Conservation (phyloP, 768 basidiomycete species). For the Mycena chlorophos region DNA sequence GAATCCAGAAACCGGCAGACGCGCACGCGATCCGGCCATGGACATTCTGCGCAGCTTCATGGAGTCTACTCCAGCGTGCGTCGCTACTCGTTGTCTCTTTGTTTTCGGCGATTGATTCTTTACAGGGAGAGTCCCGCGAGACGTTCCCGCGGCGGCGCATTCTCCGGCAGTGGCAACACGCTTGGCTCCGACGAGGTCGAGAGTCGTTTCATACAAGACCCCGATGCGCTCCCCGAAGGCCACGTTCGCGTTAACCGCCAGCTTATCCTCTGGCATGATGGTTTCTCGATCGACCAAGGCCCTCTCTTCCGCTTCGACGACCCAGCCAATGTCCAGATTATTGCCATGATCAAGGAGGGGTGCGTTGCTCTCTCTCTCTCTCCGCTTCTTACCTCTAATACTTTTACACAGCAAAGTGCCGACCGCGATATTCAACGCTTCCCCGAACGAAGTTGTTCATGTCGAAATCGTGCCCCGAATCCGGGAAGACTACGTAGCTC, state of each 20-base stretch:
- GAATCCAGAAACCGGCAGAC: constrained; percentile 62
- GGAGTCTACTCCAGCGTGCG: constrained; percentile 78
- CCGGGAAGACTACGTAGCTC: constrained; percentile 69
- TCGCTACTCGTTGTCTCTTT: constrained; percentile 15
- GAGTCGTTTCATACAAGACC: constrained; percentile 75
- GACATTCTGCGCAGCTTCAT: constrained; percentile 70
- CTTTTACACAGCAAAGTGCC: constrained; percentile 75
- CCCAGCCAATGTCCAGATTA: constrained; percentile 64
- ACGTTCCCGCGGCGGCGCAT: constrained; percentile 37
- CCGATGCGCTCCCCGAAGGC: constrained; percentile 44
- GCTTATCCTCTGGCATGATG: constrained; percentile 91
- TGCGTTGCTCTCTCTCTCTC: constrained; percentile 33
- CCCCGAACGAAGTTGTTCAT: constrained; percentile 70
- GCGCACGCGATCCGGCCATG: constrained; percentile 48
- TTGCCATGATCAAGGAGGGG: constrained; percentile 81
- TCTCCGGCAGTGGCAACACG: constrained; percentile 75
- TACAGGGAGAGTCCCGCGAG: constrained; percentile 40
- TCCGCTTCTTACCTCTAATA: constrained; percentile 26
- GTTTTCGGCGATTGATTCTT: constrained; percentile 16
- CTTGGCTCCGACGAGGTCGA: constrained; percentile 91
- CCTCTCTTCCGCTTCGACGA: constrained; percentile 83
- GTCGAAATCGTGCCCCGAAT: constrained; percentile 82
- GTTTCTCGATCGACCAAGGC: constrained; percentile 90
- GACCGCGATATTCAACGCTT: constrained; percentile 79
- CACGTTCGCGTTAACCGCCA: constrained; percentile 66